A percentile compares a stretch with the other conserved stretches of the same genome.
Evolutionary conservation across 371 early-diverging fungal genomes (phyloP).

Genomic region (Lichtheimia ornata): DNA sequence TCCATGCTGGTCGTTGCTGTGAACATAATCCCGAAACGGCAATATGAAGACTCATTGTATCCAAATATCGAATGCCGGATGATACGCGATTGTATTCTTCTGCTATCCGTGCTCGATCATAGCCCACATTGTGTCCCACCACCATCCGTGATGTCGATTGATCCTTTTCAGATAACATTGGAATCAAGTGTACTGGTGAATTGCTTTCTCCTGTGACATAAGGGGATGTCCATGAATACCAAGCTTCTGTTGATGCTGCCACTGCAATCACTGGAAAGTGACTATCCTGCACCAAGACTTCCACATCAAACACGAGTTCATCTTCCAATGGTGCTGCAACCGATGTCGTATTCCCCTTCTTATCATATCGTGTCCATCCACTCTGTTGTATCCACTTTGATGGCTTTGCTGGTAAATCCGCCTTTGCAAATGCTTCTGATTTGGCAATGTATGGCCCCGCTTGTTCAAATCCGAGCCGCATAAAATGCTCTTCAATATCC

Average conservation of each 20-base stretch:
- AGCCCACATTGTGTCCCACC: conserved; percentile 93
- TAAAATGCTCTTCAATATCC: conserved; percentile 84
- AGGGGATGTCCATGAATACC: conserved; percentile 96
- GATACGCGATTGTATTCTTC: conserved; percentile 78
- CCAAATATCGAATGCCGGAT: conserved; percentile 71
- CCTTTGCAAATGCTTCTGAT: conserved; percentile 53
- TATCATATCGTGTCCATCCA: conserved; percentile 88
- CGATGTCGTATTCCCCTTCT: conserved; percentile 28
- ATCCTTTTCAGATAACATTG: conserved; percentile 47
- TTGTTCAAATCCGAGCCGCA: conserved; percentile 68
- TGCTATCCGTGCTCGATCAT: conserved; percentile 85
- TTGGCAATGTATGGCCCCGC: conserved; percentile 54
- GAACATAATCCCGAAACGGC: conserved; percentile 89
- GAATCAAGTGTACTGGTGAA: conserved; percentile 62
- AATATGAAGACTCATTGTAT: conserved; percentile 94
- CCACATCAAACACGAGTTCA: conserved; percentile 88
- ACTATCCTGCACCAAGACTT: conserved; percentile 68
- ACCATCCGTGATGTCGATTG: conserved; percentile 50
- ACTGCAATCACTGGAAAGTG: conserved; percentile 84
- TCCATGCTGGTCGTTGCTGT: conserved; percentile 87
- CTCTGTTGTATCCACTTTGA: conserved; percentile 56
- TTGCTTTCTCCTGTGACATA: conserved; percentile 40
- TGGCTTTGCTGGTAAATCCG: conserved; percentile 56
- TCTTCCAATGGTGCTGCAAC: conserved; percentile 68
- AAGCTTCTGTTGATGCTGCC: conserved; percentile 72